A percentile compares a stretch with the other conserved stretches of the same genome.
Evolutionary conservation across 78 protist genomes (phyloP).

Genomic region (Dictyostelium discoideum): DNA sequence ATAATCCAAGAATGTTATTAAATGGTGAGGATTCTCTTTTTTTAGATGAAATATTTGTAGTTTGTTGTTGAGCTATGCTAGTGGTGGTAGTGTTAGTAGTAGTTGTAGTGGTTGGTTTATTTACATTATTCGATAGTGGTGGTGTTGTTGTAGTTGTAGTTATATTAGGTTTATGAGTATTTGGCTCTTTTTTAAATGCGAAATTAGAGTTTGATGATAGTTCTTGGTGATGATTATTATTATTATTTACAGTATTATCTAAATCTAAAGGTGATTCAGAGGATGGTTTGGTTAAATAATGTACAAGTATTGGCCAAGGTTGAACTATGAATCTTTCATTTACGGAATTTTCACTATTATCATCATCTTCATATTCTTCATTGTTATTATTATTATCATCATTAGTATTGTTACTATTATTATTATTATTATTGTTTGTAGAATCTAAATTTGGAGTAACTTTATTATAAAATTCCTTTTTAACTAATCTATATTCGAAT

Average conservation of each 20-base stretch:
- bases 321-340: conserved; percentile 51
- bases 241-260: background rate
- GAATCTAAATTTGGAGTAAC: background rate
- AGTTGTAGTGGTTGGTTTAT: background rate
- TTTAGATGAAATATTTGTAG: background rate
- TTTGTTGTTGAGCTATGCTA: background rate
- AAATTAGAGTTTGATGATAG: conserved; percentile 16
- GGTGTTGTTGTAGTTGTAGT: conserved; percentile 14
- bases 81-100: background rate
- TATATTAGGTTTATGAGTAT: background rate
- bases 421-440: background rate
- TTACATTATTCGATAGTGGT: background rate
- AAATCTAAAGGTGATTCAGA: conserved; percentile 10
- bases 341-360: background rate
- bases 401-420: no score
- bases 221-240: background rate
- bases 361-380: background rate
- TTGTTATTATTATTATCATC: background rate
- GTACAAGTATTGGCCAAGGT: conserved; percentile 77
- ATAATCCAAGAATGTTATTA: background rate
- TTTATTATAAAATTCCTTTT: conserved; percentile 28
- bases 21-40: background rate
- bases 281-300: conserved; percentile 56
- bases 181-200: conserved; percentile 16
- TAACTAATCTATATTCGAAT: conserved; percentile 68